Conservation (phyloP, 2,329 filamentous ascomycete genomes). For the Sclerotinia minor region DNA sequence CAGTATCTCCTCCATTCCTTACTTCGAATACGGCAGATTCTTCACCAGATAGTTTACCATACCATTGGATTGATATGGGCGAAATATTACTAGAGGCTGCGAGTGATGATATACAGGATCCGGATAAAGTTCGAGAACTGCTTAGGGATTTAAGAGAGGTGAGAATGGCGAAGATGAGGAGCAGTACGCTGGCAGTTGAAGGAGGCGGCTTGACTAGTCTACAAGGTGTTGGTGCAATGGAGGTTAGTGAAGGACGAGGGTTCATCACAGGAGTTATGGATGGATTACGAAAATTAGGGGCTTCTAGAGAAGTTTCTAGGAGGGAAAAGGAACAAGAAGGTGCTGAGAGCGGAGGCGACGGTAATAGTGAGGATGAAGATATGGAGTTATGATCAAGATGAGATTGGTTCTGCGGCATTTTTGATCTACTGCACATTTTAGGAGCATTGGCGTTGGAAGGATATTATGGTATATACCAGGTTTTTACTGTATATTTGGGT, state of each 20-base stretch:
- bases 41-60: slow-evolving; percentile 72
- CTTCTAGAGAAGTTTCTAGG: slow-evolving; percentile 73
- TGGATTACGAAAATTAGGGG: slow-evolving; percentile 79
- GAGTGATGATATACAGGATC: slow-evolving; percentile 74
- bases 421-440: neutral
- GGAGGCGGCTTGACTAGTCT: slow-evolving; percentile 69
- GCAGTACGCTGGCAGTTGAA: slow-evolving; percentile 71
- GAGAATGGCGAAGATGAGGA: slow-evolving; percentile 82
- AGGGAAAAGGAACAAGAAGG: slow-evolving; percentile 72
- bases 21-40: slow-evolving; percentile 70
- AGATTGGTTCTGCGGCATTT: neutral
- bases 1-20: slow-evolving; percentile 72
- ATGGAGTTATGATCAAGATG: slow-evolving; percentile 35
- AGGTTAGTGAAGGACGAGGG: slow-evolving; percentile 80
- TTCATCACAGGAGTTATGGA: slow-evolving; percentile 88
- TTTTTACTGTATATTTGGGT: slow-evolving; percentile 3
- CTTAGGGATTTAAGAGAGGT: slow-evolving; percentile 84
- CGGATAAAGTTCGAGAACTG: slow-evolving; percentile 72
- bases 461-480: slow-evolving; percentile 13
- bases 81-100: slow-evolving; percentile 86
- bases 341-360: slow-evolving; percentile 56
- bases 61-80: slow-evolving; percentile 91
- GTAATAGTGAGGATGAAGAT: slow-evolving; percentile 59
- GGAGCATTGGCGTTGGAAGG: slow-evolving; percentile 15
- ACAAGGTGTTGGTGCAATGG: slow-evolving; percentile 84